Evolutionary conservation across 768 basidiomycete genomes (phyloP).

Genomic region (Lanmaoa pseudosensibilis): DNA sequence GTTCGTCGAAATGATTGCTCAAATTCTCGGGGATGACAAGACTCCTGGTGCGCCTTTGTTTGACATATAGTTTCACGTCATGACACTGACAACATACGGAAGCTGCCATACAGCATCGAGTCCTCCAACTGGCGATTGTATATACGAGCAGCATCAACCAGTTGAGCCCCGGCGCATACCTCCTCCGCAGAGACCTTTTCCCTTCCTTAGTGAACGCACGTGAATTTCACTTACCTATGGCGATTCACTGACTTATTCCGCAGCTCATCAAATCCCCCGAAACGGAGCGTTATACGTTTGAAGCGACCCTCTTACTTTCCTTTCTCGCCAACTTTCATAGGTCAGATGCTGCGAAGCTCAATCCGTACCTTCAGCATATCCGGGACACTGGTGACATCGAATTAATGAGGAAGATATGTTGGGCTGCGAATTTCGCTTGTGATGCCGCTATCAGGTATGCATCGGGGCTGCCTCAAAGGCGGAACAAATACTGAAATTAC

Average conservation of each 20-base stretch:
- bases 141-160: conserved; percentile 61
- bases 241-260: background rate
- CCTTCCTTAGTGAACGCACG: conserved; percentile 51
- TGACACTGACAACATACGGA: conserved; percentile 3
- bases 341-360: conserved; percentile 67
- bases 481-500: background rate
- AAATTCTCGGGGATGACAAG: conserved; percentile 44
- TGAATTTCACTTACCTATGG: conserved; percentile 1
- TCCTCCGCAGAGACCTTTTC: conserved; percentile 62
- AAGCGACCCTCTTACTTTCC: conserved; percentile 58
- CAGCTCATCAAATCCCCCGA: conserved; percentile 58
- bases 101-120: conserved; percentile 53
- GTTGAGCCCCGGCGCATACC: conserved; percentile 71
- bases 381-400: conserved; percentile 46
- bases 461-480: background rate
- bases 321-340: conserved; percentile 72
- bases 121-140: conserved; percentile 55
- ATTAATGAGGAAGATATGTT: conserved; percentile 57
- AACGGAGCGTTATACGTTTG: conserved; percentile 57
- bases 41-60: conserved; percentile 35
- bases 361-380: conserved; percentile 61
- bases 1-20: conserved; percentile 48
- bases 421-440: conserved; percentile 56
- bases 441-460: conserved; percentile 51
- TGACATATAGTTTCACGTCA: background rate